Conservation (phyloP, 768 basidiomycete genomes). For the Russula compacta region DNA sequence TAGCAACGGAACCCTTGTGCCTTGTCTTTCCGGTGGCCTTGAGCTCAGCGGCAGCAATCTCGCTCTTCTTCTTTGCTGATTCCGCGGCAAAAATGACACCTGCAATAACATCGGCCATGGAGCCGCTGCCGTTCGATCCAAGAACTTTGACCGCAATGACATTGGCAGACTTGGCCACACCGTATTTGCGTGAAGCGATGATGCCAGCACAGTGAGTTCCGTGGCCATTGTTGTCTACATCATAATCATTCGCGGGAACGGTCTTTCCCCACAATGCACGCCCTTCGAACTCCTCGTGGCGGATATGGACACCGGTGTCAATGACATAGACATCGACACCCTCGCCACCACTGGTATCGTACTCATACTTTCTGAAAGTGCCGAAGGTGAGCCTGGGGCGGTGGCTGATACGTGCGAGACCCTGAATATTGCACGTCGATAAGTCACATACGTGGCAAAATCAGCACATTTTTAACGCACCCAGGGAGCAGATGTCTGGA, state of each 20-base stretch:
- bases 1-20: slow-evolving; percentile 92
- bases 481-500: slow-evolving; percentile 77
- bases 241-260: slow-evolving; percentile 71
- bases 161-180: slow-evolving; percentile 91
- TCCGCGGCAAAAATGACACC: slow-evolving; percentile 78
- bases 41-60: slow-evolving; percentile 55
- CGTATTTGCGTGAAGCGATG: slow-evolving; percentile 87
- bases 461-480: slow-evolving; percentile 37
- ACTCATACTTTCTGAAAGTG: slow-evolving; percentile 80
- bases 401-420: slow-evolving; percentile 92
- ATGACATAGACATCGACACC: slow-evolving; percentile 90
- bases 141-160: slow-evolving; percentile 89
- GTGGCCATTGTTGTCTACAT: slow-evolving; percentile 92
- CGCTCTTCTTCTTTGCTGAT: slow-evolving; percentile 43
- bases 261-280: slow-evolving; percentile 93
- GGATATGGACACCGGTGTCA: slow-evolving; percentile 83
- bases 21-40: slow-evolving; percentile 64
- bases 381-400: slow-evolving; percentile 61
- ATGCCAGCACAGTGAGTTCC: slow-evolving; percentile 95
- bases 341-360: slow-evolving; percentile 63
- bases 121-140: slow-evolving; percentile 88
- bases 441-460: slow-evolving; percentile 9
- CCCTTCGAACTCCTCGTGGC: slow-evolving; percentile 81
- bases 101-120: slow-evolving; percentile 87
- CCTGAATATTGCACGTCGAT: slow-evolving; percentile 40